These are phyloP conservation scores for Blastobotrys illinoisensis DNA, from an alignment of 1,139 yeast species.

Conservation along the genomic window DNA sequence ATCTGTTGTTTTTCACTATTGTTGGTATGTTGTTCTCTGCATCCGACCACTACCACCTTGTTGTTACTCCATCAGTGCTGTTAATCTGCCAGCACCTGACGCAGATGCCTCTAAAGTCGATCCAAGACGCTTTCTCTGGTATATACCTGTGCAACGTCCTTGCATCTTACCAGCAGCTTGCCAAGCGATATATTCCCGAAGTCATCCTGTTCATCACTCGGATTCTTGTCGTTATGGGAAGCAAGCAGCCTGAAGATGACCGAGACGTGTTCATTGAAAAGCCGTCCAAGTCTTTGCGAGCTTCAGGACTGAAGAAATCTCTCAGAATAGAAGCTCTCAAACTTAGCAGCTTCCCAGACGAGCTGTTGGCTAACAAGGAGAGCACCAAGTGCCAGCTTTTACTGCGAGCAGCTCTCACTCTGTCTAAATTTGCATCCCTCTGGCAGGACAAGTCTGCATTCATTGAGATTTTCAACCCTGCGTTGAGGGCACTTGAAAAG, in stretches of 20 bases:
- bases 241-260: background rate
- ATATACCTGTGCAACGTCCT: slow-evolving; percentile 60
- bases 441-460: slow-evolving; percentile 68
- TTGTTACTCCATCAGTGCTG: slow-evolving; percentile 77
- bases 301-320: background rate
- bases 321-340: background rate
- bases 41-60: slow-evolving; percentile 90
- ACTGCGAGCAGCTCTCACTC: slow-evolving; percentile 3
- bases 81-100: slow-evolving; percentile 67
- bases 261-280: background rate
- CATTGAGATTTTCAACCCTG: slow-evolving; percentile 49
- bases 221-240: slow-evolving; percentile 33
- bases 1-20: slow-evolving; percentile 60
- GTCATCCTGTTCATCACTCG: slow-evolving; percentile 55
- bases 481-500: slow-evolving; percentile 23
- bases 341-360: background rate
- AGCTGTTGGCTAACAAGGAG: background rate
- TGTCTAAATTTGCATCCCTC: slow-evolving; percentile 26
- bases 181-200: slow-evolving; percentile 83
- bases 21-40: slow-evolving; percentile 82
- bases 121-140: slow-evolving; percentile 44
- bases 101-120: slow-evolving; percentile 38
- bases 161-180: slow-evolving; percentile 66
- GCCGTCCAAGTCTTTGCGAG: background rate
- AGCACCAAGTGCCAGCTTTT: background rate